phyloP scores from a whole-genome alignment of 768 basidiomycete species.

The Sarcodon sp. region DNA sequence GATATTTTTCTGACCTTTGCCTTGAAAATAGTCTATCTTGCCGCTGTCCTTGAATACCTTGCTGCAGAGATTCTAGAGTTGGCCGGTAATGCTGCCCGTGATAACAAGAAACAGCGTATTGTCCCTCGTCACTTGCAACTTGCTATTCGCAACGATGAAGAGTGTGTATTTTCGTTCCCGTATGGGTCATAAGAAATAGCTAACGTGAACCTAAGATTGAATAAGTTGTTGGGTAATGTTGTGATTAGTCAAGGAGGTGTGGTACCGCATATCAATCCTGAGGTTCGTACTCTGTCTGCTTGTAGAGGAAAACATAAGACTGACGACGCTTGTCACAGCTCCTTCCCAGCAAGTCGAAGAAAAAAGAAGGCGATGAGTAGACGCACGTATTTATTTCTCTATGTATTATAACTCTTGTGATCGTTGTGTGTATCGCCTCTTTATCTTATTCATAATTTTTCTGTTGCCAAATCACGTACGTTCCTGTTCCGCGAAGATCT shows the following conservation, averaged over 20 bases:
- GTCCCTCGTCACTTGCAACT: slow-evolving; percentile 88
- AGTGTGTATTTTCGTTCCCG: slow-evolving; percentile 26
- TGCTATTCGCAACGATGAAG: slow-evolving; percentile 86
- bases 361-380: slow-evolving; percentile 38
- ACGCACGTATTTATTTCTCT: slow-evolving; percentile 9
- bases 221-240: slow-evolving; percentile 74
- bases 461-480: too few species aligned
- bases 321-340: slow-evolving; percentile 14
- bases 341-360: slow-evolving; percentile 29
- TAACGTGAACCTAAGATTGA: slow-evolving; percentile 28
- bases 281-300: slow-evolving; percentile 9
- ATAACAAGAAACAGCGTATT: slow-evolving; percentile 89
- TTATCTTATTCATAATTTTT: slow-evolving; percentile 1
- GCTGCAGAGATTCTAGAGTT: slow-evolving; percentile 90
- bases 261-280: slow-evolving; percentile 55
- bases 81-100: slow-evolving; percentile 75
- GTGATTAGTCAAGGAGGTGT: slow-evolving; percentile 90
- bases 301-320: background rate
- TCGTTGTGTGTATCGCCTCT: slow-evolving; percentile 2
- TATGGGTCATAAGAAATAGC: background rate
- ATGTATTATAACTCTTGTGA: background rate
- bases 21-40: slow-evolving; percentile 56
- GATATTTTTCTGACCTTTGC: background rate
- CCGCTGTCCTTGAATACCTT: slow-evolving; percentile 85
- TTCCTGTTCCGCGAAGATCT: too few species aligned